Conservation (phyloP, 2,329 filamentous ascomycete genomes). For the Fusarium sp. region DNA sequence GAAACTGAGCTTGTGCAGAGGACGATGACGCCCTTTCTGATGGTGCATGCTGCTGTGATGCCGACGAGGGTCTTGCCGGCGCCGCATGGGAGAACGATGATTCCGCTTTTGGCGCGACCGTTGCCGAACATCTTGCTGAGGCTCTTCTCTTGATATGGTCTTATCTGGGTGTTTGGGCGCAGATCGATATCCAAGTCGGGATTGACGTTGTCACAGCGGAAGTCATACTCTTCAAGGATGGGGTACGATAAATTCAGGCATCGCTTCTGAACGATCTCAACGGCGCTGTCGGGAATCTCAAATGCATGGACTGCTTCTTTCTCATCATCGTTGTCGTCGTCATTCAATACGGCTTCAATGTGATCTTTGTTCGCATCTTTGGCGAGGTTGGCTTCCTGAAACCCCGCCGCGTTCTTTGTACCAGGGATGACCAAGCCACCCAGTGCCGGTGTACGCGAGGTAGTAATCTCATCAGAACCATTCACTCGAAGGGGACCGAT, state of each 20-base stretch:
- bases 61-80: slow-evolving; percentile 97
- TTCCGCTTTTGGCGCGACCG: slow-evolving; percentile 93
- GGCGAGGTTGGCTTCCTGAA: slow-evolving; percentile 78
- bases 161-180: slow-evolving; percentile 87
- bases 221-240: slow-evolving; percentile 96
- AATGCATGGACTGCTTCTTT: slow-evolving; percentile 91
- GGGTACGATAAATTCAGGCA: slow-evolving; percentile 89
- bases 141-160: slow-evolving; percentile 96
- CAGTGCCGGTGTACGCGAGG: slow-evolving; percentile 82
- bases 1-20: slow-evolving; percentile 98
- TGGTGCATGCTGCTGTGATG: slow-evolving; percentile 98
- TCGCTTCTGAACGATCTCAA: slow-evolving; percentile 88
- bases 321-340: slow-evolving; percentile 86
- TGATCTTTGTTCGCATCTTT: slow-evolving; percentile 53
- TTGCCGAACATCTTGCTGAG: slow-evolving; percentile 99
- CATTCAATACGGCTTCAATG: not conserved
- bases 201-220: slow-evolving; percentile 88
- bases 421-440: slow-evolving; percentile 90
- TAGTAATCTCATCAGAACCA: slow-evolving; percentile 76
- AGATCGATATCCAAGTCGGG: slow-evolving; percentile 93
- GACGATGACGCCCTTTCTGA: slow-evolving; percentile 97
- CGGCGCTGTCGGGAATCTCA: slow-evolving; percentile 83
- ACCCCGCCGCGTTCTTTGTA: slow-evolving; percentile 90
- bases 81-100: slow-evolving; percentile 96
- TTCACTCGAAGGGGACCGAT: slow-evolving; percentile 85